Evolutionary conservation across 2,329 filamentous ascomycete genomes (phyloP).

Genomic region (Aspergillus nomiae): DNA sequence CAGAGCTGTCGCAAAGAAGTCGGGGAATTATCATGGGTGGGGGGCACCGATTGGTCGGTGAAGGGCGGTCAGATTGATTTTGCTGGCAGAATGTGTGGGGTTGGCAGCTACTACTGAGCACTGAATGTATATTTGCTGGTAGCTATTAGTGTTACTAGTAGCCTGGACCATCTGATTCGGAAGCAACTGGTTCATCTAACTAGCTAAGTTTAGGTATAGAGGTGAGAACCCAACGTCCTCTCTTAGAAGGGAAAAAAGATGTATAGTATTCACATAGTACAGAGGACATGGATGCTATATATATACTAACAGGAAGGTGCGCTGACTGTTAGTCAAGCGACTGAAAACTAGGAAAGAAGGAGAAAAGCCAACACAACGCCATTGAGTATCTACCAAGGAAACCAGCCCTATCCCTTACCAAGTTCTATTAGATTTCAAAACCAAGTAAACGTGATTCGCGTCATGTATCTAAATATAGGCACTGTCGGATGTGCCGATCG

Average conservation of each 20-base stretch:
- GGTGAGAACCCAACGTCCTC: not conserved
- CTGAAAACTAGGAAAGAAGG: not conserved
- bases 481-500: not conserved
- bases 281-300: not conserved
- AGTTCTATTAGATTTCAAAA: conserved; percentile 1
- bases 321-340: not conserved
- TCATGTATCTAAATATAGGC: not conserved
- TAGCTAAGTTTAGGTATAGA: not conserved
- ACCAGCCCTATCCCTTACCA: conserved; percentile 3
- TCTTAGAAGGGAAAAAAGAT: not conserved
- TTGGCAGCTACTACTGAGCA: not conserved
- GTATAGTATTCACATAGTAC: not conserved
- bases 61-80: conserved; percentile 22
- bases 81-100: conserved; percentile 28
- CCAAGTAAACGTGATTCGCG: not conserved
- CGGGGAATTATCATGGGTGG: not conserved
- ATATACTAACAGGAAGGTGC: not conserved
- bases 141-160: not conserved
- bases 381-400: conserved; percentile 6
- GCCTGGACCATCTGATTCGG: not conserved
- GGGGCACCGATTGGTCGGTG: conserved; percentile 4
- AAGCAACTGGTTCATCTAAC: not conserved
- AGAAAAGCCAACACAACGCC: conserved; percentile 2
- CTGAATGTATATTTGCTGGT: not conserved
- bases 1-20: not conserved